These are phyloP conservation scores for Tricholoma flavovirens DNA, from an alignment of 768 basidiomycete species.

Conservation along the genomic window DNA sequence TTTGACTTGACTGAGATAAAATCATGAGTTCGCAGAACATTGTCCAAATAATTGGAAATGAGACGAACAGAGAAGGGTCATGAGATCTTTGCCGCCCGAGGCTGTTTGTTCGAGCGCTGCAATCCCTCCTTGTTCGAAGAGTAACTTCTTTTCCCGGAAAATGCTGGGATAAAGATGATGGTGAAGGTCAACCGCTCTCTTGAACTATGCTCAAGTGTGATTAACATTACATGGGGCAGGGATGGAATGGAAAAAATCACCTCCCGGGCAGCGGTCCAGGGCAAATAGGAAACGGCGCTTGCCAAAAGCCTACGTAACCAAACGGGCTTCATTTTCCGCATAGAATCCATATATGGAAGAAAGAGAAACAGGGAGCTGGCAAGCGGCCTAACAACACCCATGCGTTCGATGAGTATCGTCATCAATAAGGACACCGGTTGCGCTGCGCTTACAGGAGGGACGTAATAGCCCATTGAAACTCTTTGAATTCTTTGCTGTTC, in stretches of 20 bases:
- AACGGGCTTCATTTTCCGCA: constrained; percentile 18
- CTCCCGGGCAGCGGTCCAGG: constrained; percentile 17
- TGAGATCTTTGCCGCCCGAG: constrained; percentile 17
- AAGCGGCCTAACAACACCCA: constrained; percentile 13
- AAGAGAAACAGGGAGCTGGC: constrained; percentile 19
- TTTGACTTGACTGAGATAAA: constrained; percentile 24
- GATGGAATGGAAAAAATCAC: constrained; percentile 5
- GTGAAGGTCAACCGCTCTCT: constrained; percentile 16
- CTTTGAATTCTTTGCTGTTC: constrained; percentile 12
- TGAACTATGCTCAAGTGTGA: constrained; percentile 14
- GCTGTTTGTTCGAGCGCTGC: constrained; percentile 16
- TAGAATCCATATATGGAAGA: constrained; percentile 19
- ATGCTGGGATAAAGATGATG: constrained; percentile 17
- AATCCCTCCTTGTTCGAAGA: constrained; percentile 14
- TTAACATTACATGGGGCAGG: not conserved
- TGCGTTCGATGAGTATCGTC: not conserved
- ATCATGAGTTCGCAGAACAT: not conserved
- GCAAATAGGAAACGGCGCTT: constrained; percentile 10
- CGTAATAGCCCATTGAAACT: constrained; percentile 16
- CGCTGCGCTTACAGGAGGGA: constrained; percentile 9
- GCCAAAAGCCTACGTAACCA: constrained; percentile 19
- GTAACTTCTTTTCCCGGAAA: constrained; percentile 11
- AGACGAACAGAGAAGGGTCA: constrained; percentile 19
- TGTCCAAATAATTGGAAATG: not conserved
- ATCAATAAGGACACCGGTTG: not conserved